Percentiles rank a stretch among this genome's conserved stretches.
Conservation (phyloP, 2,329 filamentous ascomycete genomes). For the Tolypocladium album region DNA sequence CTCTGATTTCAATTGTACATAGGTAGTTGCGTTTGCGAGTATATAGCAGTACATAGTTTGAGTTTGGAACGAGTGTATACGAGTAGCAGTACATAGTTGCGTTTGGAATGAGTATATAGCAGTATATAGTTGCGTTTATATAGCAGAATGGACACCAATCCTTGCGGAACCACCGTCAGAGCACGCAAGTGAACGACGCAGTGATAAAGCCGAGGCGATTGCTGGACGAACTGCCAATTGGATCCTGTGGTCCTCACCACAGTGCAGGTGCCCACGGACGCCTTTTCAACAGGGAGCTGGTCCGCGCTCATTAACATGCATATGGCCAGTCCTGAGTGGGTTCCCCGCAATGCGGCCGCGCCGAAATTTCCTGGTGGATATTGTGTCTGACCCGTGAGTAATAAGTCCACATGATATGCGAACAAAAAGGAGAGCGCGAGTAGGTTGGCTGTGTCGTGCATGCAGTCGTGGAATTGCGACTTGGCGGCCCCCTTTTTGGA, state of each 20-base stretch:
- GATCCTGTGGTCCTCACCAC: neutral
- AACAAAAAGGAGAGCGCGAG: neutral
- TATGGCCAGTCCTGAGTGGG: neutral
- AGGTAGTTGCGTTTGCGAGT: neutral
- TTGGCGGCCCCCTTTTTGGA: neutral
- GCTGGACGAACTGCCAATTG: neutral
- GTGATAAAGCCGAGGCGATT: neutral
- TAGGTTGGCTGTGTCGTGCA: neutral
- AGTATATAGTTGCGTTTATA: neutral
- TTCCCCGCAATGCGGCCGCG: neutral
- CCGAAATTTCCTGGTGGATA: neutral
- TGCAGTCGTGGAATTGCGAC: neutral
- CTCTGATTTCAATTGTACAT: neutral
- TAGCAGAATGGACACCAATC: neutral
- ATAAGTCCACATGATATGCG: neutral
- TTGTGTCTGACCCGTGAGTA: neutral
- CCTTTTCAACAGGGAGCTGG: neutral
- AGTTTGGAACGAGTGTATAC: too few relatives aligned
- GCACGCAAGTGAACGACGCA: neutral
- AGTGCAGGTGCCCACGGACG: neutral
- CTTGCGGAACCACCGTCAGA: neutral
- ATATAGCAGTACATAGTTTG: too few relatives aligned
- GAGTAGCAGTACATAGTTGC: too few relatives aligned
- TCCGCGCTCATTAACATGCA: neutral
- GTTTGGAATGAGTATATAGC: neutral